Evolutionary conservation across 1,139 yeast genomes (phyloP).

Genomic region (Diutina siamensis): DNA sequence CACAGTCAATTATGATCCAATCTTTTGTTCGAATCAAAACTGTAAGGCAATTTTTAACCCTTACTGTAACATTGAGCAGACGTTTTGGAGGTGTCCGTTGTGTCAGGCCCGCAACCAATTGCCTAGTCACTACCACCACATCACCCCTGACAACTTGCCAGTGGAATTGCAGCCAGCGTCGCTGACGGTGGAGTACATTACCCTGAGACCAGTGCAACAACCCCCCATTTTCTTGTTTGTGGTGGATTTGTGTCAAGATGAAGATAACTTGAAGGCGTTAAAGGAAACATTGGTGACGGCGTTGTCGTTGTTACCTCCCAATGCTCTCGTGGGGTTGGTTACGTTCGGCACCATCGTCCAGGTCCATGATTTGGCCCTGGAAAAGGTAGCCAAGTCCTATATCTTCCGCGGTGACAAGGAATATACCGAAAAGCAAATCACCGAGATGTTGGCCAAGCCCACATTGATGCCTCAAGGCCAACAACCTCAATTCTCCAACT

Average conservation of each 20-base stretch:
- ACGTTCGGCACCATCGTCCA: constrained; percentile 94
- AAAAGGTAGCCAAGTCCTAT: constrained; percentile 65
- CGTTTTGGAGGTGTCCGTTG: constrained; percentile 84
- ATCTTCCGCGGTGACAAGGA: constrained; percentile 93
- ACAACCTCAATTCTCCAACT: constrained; percentile 18
- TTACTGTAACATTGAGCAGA: constrained; percentile 72
- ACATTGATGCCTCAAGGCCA: constrained; percentile 21
- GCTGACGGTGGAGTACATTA: constrained; percentile 86
- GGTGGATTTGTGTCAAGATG: constrained; percentile 90
- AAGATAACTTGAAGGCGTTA: constrained; percentile 80
- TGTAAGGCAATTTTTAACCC: constrained; percentile 89
- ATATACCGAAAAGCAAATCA: constrained; percentile 63
- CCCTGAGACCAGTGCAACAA: constrained; percentile 75
- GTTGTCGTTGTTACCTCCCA: constrained; percentile 79
- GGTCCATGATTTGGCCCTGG: constrained; percentile 82
- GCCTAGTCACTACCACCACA: constrained; percentile 82
- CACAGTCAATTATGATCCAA: constrained; percentile 82
- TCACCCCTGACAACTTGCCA: constrained; percentile 76
- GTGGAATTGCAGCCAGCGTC: constrained; percentile 67
- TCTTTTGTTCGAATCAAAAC: constrained; percentile 62
- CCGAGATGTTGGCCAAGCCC: constrained; percentile 39
- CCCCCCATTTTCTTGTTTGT: constrained; percentile 93
- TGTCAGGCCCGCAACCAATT: constrained; percentile 78
- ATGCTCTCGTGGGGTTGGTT: constrained; percentile 82
- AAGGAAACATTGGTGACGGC: constrained; percentile 80